phyloP scores from a whole-genome alignment of 1,139 yeast genomes.

The Scheffersomyces illinoinensis region DNA sequence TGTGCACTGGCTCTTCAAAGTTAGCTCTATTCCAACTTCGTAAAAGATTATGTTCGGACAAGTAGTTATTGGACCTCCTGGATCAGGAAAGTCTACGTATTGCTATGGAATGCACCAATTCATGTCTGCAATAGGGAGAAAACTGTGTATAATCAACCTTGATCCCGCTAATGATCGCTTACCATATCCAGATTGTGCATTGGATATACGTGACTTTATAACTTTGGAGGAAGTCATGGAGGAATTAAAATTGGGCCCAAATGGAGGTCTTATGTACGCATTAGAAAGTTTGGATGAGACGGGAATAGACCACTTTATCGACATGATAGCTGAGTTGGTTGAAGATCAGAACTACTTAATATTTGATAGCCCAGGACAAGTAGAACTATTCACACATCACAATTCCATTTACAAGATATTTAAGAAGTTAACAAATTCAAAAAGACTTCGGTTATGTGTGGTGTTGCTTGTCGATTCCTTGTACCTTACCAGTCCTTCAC shows the following conservation, averaged over 20 bases:
- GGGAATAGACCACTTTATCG: conserved; percentile 57
- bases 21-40: background rate
- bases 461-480: conserved; percentile 86
- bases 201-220: conserved; percentile 86
- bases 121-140: conserved; percentile 89
- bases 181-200: conserved; percentile 72
- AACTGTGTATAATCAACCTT: conserved; percentile 75
- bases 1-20: too few species aligned
- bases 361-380: conserved; percentile 78
- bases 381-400: conserved; percentile 50
- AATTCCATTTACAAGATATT: conserved; percentile 39
- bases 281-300: conserved; percentile 59
- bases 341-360: conserved; percentile 69
- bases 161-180: conserved; percentile 93
- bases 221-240: conserved; percentile 90
- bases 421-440: conserved; percentile 37
- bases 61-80: conserved; percentile 96
- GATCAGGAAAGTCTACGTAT: conserved; percentile 94
- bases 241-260: conserved; percentile 81
- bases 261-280: conserved; percentile 92
- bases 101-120: conserved; percentile 92
- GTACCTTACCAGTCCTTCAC: conserved; percentile 84
- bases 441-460: conserved; percentile 77
- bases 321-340: conserved; percentile 55
- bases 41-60: conserved; percentile 66